Percentiles rank a stretch among this genome's conserved stretches.
These are phyloP conservation scores for Pilobolus umbonatus DNA, from an alignment of 192 early-diverging fungal genomes.

Conservation along the genomic window DNA sequence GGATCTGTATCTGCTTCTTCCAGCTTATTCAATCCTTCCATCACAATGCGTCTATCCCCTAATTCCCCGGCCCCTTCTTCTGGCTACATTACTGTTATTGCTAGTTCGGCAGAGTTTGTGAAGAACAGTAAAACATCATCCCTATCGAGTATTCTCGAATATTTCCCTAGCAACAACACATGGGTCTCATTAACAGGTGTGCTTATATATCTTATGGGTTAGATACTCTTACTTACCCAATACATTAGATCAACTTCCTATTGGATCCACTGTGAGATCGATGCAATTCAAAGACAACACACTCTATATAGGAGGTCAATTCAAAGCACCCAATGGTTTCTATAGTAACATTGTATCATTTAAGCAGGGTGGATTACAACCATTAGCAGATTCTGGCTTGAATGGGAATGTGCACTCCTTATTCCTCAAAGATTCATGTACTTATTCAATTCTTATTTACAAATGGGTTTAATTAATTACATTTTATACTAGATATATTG, in stretches of 20 bases:
- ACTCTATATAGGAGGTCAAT: constrained; percentile 53
- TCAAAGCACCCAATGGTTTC: constrained; percentile 27
- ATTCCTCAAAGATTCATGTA: constrained; percentile 8
- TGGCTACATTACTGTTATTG: constrained; percentile 18
- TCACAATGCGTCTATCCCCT: constrained; percentile 11
- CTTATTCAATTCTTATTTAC: neutral
- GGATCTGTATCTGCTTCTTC: constrained; percentile 25
- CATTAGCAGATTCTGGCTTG: constrained; percentile 2
- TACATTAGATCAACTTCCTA: constrained; percentile 36
- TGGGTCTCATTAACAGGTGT: constrained; percentile 16
- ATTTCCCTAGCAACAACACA: constrained; percentile 2
- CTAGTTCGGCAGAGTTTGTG: constrained; percentile 25
- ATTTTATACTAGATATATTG: constrained; percentile 11
- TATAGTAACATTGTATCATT: constrained; percentile 57
- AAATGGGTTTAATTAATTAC: neutral
- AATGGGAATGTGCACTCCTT: constrained; percentile 27
- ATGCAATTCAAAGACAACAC: constrained; percentile 32
- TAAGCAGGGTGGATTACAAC: constrained; percentile 17
- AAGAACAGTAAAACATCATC: neutral
- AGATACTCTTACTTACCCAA: neutral
- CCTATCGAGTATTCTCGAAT: constrained; percentile 23
- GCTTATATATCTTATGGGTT: neutral
- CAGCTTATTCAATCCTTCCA: constrained; percentile 19
- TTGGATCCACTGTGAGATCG: constrained; percentile 44
- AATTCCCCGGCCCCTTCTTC: constrained; percentile 18